Evolutionary conservation across 805 yeast species (phyloP).

Genomic region (Helenozyma rhizophorensis): DNA sequence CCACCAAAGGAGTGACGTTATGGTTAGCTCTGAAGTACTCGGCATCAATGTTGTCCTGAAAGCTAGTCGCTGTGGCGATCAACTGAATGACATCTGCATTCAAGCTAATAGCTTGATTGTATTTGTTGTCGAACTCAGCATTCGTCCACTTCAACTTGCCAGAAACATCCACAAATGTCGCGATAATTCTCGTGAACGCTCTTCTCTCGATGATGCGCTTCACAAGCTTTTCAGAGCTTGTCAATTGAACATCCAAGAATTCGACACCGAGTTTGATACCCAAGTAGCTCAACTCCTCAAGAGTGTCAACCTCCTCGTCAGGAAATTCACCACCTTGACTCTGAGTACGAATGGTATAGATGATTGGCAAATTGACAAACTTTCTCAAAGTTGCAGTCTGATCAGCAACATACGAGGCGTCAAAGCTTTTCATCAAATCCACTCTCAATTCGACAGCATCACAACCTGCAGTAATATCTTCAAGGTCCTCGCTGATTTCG

Average conservation of each 20-base stretch:
- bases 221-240: conserved; percentile 55
- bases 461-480: conserved; percentile 59
- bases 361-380: conserved; percentile 64
- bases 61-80: conserved; percentile 67
- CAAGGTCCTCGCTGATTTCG: conserved; percentile 41
- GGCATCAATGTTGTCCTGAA: conserved; percentile 65
- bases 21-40: conserved; percentile 66
- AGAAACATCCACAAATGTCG: conserved; percentile 73
- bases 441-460: conserved; percentile 83
- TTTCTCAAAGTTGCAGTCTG: conserved; percentile 71
- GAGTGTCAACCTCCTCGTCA: conserved; percentile 45
- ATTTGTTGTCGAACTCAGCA: conserved; percentile 71
- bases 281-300: conserved; percentile 49
- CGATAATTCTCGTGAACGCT: conserved; percentile 68
- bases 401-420: conserved; percentile 56
- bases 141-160: conserved; percentile 62
- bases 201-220: conserved; percentile 48
- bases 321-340: conserved; percentile 83
- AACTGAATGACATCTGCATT: conserved; percentile 76
- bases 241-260: conserved; percentile 74
- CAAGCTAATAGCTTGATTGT: conserved; percentile 58
- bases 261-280: conserved; percentile 79
- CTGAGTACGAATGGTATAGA: conserved; percentile 73
- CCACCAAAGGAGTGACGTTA: conserved; percentile 61
- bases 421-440: conserved; percentile 55